Evolutionary conservation across 2,329 filamentous ascomycete species (phyloP).

Genomic region (Diaporthe amygdali): DNA sequence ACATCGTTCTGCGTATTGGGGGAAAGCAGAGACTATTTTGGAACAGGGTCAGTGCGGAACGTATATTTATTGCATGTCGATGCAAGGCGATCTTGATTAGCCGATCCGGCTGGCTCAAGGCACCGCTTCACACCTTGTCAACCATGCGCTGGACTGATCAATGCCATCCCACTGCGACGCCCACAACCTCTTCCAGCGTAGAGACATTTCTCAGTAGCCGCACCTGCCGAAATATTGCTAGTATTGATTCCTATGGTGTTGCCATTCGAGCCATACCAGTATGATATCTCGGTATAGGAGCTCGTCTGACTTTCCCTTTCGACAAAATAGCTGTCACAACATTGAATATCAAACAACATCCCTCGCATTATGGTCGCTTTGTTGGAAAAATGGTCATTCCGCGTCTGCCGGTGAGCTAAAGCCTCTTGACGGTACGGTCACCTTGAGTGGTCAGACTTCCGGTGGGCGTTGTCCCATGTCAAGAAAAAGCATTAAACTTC

Average conservation of each 20-base stretch:
- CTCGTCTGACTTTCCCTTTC: neutral
- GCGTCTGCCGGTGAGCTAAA: neutral
- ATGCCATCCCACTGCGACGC: neutral
- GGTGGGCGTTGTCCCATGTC: neutral
- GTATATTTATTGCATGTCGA: neutral
- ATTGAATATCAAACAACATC: too few species aligned
- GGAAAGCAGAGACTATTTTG: neutral
- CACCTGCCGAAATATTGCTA: too few species aligned
- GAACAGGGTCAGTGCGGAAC: neutral
- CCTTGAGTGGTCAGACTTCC: neutral
- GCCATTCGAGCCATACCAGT: neutral
- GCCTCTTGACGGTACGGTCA: neutral
- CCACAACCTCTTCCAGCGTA: neutral
- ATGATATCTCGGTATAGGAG: too few species aligned
- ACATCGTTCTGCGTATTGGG: neutral
- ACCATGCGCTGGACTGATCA: neutral
- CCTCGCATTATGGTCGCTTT: neutral
- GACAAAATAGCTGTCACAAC: neutral
- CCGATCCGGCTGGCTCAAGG: neutral
- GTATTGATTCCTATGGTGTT: too few species aligned
- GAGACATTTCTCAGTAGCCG: neutral
- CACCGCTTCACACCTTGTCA: neutral
- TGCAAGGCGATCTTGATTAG: neutral
- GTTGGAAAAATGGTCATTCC: neutral
- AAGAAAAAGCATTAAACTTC: neutral